Percentiles rank a stretch among this genome's conserved stretches.
phyloP scores from a whole-genome alignment of 257 asterid genomes.

The Fraxinus anomala region DNA sequence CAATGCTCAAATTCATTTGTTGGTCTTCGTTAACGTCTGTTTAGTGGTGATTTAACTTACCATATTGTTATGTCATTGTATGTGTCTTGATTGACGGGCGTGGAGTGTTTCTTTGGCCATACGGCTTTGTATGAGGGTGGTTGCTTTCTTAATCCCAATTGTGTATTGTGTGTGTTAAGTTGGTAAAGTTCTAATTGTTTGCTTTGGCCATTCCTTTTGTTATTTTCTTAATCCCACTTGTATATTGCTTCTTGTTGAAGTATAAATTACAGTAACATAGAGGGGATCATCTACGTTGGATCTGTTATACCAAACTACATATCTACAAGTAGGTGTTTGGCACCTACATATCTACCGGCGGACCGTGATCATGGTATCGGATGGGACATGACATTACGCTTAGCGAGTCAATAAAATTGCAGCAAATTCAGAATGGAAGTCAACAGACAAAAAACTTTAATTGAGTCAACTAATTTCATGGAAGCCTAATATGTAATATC shows the following conservation, averaged over 20 bases:
- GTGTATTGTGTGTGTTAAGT: conserved; percentile 47
- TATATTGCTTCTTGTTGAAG: background rate
- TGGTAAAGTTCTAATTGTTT: conserved; percentile 24
- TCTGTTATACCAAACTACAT: background rate
- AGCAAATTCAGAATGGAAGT: background rate
- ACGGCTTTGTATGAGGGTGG: conserved; percentile 39
- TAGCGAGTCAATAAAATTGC: background rate
- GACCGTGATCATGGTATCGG: background rate
- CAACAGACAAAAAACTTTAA: background rate
- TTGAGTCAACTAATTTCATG: background rate
- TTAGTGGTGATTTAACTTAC: conserved; percentile 35
- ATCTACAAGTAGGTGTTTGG: background rate
- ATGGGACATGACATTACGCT: background rate
- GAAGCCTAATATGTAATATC: background rate
- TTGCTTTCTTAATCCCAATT: conserved; percentile 29
- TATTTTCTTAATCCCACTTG: no score
- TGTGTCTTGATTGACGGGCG: conserved; percentile 32
- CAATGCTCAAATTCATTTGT: conserved; percentile 15
- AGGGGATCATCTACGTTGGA: background rate
- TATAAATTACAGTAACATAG: background rate
- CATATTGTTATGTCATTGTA: conserved; percentile 34
- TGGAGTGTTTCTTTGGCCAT: conserved; percentile 33
- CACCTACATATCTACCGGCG: background rate
- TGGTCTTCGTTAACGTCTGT: conserved; percentile 28
- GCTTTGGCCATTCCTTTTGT: background rate